A percentile compares a stretch with the other conserved stretches of the same genome.
Evolutionary conservation across 1,139 yeast genomes (phyloP).

Genomic region (Scheffersomyces quercinus): DNA sequence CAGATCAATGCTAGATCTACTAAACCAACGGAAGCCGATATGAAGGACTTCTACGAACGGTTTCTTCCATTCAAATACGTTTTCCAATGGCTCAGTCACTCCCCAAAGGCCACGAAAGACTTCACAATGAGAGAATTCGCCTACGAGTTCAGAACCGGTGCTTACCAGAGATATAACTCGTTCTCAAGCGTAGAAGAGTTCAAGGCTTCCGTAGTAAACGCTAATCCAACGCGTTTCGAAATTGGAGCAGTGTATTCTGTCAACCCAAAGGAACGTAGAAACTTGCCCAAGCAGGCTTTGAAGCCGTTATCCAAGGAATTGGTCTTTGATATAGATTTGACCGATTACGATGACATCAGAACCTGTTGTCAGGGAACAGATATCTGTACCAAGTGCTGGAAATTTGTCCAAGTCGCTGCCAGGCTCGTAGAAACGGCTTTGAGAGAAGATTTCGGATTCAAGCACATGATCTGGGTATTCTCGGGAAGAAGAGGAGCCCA

Average conservation of each 20-base stretch:
- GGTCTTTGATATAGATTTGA: slow-evolving; percentile 95
- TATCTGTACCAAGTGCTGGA: slow-evolving; percentile 93
- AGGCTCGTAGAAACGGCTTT: slow-evolving; percentile 71
- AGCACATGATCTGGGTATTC: slow-evolving; percentile 88
- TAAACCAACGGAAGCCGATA: slow-evolving; percentile 64
- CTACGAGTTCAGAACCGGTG: slow-evolving; percentile 80
- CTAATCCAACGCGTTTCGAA: slow-evolving; percentile 91
- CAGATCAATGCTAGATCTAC: slow-evolving; percentile 3
- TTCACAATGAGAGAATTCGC: slow-evolving; percentile 94
- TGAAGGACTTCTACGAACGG: slow-evolving; percentile 73
- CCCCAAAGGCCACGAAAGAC: slow-evolving; percentile 66
- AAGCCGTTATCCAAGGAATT: slow-evolving; percentile 83
- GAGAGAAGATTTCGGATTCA: slow-evolving; percentile 86
- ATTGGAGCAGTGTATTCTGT: slow-evolving; percentile 90
- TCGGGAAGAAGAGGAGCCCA: slow-evolving; percentile 99
- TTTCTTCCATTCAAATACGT: slow-evolving; percentile 71
- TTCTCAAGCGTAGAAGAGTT: slow-evolving; percentile 69
- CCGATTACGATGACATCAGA: slow-evolving; percentile 91
- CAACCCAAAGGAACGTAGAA: slow-evolving; percentile 82
- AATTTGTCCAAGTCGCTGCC: slow-evolving; percentile 85
- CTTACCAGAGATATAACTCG: slow-evolving; percentile 87
- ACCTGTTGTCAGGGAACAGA: slow-evolving; percentile 89
- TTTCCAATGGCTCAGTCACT: slow-evolving; percentile 88
- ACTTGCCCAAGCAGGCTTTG: slow-evolving; percentile 76
- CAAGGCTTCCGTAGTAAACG: slow-evolving; percentile 65